Conservation (phyloP, 2,329 filamentous ascomycete genomes). For the Fusarium sulawesiense region DNA sequence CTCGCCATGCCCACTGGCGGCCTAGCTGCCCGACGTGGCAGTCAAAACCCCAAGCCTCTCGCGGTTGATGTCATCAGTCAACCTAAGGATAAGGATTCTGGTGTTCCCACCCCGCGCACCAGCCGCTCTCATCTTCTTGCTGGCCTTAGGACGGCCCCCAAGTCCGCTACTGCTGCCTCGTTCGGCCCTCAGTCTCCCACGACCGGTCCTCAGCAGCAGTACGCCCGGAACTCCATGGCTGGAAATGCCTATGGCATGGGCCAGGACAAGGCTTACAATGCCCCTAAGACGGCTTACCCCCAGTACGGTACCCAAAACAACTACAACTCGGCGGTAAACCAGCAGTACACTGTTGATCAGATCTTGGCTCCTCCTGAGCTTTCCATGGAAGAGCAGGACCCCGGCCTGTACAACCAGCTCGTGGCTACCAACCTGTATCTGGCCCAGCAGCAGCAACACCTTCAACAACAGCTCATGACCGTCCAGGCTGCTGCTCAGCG, state of each 20-base stretch:
- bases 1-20: conserved; percentile 82
- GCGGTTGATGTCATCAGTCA: conserved; percentile 80
- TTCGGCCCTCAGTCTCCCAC: conserved; percentile 75
- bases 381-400: conserved; percentile 80
- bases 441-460: conserved; percentile 91
- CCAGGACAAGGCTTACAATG: conserved; percentile 58
- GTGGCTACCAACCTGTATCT: conserved; percentile 92
- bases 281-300: conserved; percentile 69
- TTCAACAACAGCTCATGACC: conserved; percentile 90
- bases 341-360: conserved; percentile 84
- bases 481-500: conserved; percentile 87
- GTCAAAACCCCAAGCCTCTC: conserved; percentile 89
- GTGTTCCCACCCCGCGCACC: conserved; percentile 85
- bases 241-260: conserved; percentile 59
- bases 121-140: conserved; percentile 95
- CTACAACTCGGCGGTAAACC: conserved; percentile 51
- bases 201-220: conserved; percentile 55
- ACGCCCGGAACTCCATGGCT: conserved; percentile 58
- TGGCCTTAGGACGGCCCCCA: conserved; percentile 91
- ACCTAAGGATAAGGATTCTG: conserved; percentile 72
- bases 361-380: conserved; percentile 86
- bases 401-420: conserved; percentile 86
- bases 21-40: conserved; percentile 86
- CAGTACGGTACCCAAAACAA: conserved; percentile 55
- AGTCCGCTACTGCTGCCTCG: conserved; percentile 78